Base-by-base conservation (phyloP, 805 yeast species). In the Candida pseudofarinosa region DNA sequence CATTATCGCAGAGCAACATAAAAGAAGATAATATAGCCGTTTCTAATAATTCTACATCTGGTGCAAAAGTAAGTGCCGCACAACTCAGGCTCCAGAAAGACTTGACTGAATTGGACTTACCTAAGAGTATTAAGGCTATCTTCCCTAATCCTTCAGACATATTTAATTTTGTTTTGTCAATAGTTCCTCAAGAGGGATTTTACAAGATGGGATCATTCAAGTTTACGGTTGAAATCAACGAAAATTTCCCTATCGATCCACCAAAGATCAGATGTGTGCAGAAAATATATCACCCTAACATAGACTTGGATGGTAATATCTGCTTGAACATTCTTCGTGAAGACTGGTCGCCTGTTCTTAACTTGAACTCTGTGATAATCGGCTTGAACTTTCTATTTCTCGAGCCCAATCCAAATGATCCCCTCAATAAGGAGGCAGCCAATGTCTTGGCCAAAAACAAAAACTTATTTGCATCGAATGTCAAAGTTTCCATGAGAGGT, bases 301-400 rank as follows among this genome's bases (percentile, higher is more conserved):
- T 91, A 50, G 97, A 91, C 59, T 59, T 79, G 16, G 84, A 86
- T 35, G 98, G 98, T 0, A 91, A 89, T 57, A 86, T 91, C 4
- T 91, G 99, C 58, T 73, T 91, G 46, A 91, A 91, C 58, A 90
- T 91, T 30, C 70, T 91, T 45, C 71, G 98, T 52, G 96, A 90
- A 60, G 98, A 91, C 60, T 91, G 99, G 99, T 81, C 89, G 20
- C 98, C 99, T 0, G 96, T 89, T 0, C 70, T 91, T 51, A 86
- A 85, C 45, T 67, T 91, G 56, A 88, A 85, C 58, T 74, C 90
- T 4, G 81, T 91, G 6, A 73, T 90, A 43, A 82, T 90, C 33
- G 98, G 99, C 0, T 71, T 91, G 41, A 78, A 89, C 54, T 89
- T 84, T 58, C 72, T 91, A 47, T 89, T 91, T 53, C 66, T 88